These are phyloP conservation scores for Colletotrichum orchidophilum DNA, from an alignment of 2,329 filamentous ascomycete genomes.

Conservation along the genomic window DNA sequence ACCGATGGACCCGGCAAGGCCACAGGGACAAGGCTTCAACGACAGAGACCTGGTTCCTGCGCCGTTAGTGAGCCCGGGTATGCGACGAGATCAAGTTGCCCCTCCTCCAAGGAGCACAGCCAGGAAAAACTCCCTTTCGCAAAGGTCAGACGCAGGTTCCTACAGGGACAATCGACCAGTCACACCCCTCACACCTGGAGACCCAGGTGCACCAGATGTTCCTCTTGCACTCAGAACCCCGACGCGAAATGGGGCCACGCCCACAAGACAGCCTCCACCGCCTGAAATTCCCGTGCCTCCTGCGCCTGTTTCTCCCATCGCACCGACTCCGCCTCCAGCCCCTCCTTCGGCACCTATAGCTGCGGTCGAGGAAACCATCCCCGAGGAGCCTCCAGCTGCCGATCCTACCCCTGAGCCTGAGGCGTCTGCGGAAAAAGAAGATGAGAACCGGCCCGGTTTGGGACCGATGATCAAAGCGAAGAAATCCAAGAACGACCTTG, in stretches of 20 bases:
- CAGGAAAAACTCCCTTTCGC: conserved; percentile 53
- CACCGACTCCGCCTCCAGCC: conserved; percentile 2
- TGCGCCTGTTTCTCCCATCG: conserved; percentile 22
- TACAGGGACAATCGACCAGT: conserved; percentile 44
- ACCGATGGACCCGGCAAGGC: conserved; percentile 70
- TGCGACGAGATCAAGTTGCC: conserved; percentile 54
- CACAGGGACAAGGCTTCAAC: conserved; percentile 53
- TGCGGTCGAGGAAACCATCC: conserved; percentile 2
- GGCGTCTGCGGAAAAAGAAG: conserved; percentile 42
- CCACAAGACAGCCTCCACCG: conserved; percentile 18
- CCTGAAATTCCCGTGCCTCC: conserved; percentile 21
- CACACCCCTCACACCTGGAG: conserved; percentile 31
- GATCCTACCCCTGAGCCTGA: conserved; percentile 35
- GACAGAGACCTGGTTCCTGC: conserved; percentile 67
- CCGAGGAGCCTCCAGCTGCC: conserved; percentile 32
- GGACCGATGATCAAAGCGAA: conserved; percentile 92
- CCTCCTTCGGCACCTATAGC: conserved; percentile 9
- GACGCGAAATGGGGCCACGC: conserved; percentile 23
- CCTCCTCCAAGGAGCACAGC: conserved; percentile 62
- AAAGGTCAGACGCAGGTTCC: conserved; percentile 44
- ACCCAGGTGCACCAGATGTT: conserved; percentile 1
- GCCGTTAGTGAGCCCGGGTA: conserved; percentile 62
- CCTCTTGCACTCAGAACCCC: conserved; percentile 25
- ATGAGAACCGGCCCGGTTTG: conserved; percentile 74
- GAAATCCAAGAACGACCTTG: conserved; percentile 76